These are phyloP conservation scores for Neurospora discreta DNA, from an alignment of 495 filamentous ascomycete species.

Conservation along the genomic window DNA sequence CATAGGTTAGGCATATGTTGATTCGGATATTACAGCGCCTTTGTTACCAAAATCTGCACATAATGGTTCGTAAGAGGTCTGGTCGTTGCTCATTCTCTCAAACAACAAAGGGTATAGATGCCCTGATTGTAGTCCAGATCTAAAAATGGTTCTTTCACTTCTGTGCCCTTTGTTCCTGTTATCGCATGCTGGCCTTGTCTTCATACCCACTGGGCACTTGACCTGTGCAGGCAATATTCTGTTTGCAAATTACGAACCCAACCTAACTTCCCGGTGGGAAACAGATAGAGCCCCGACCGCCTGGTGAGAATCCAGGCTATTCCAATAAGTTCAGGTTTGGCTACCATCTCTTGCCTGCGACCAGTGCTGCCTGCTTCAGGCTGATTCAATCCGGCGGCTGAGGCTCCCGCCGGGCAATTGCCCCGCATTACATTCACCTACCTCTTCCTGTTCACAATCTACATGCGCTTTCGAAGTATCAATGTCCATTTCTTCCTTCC, in stretches of 20 bases:
- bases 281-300: not conserved
- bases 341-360: not conserved
- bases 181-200: not conserved
- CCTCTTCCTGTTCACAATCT: not conserved
- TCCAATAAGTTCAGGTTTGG: not conserved
- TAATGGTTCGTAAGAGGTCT: not conserved
- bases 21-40: not conserved
- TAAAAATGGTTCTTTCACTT: not conserved
- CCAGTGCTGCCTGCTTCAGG: not conserved
- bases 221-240: not conserved
- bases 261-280: not conserved
- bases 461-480: not conserved
- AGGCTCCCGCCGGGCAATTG: not conserved
- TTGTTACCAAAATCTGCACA: not conserved
- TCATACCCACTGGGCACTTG: not conserved
- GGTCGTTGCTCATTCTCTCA: not conserved
- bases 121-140: not conserved
- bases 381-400: not conserved
- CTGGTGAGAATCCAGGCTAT: not conserved
- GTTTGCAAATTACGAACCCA: not conserved
- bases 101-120: not conserved
- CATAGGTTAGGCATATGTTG: not conserved
- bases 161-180: not conserved
- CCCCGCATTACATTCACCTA: not conserved
- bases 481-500: too few species aligned